phyloP scores from a whole-genome alignment of 2,329 filamentous ascomycete species.

The Blastomyces gilchristii region DNA sequence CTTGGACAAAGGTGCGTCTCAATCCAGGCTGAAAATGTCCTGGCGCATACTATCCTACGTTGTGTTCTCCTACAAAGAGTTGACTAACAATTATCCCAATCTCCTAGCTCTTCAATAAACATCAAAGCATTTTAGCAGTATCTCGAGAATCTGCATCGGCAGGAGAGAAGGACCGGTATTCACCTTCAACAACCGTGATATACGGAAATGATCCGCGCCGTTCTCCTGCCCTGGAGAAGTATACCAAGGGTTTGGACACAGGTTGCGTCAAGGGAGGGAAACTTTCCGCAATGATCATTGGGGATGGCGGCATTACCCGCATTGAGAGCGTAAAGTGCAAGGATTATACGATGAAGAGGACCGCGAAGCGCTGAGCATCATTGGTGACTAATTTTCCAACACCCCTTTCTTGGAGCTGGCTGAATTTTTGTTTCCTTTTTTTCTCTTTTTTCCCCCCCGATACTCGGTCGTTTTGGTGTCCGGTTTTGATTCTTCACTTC shows the following conservation, averaged over 20 bases:
- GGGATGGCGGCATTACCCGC: slow-evolving; percentile 40
- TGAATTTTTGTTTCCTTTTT: background rate
- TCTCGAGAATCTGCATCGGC: slow-evolving; percentile 14
- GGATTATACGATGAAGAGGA: slow-evolving; percentile 10
- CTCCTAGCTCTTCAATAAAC: slow-evolving; percentile 42
- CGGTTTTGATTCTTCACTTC: too few species aligned
- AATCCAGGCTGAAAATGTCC: background rate
- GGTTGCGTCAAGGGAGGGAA: slow-evolving; percentile 66
- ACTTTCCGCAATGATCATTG: slow-evolving; percentile 67
- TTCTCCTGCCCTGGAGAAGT: slow-evolving; percentile 57
- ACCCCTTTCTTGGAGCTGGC: background rate
- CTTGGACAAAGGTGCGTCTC: slow-evolving; percentile 51
- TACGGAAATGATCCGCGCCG: slow-evolving; percentile 77
- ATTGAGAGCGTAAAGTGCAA: slow-evolving; percentile 37
- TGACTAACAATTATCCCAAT: background rate
- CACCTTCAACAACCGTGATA: slow-evolving; percentile 54
- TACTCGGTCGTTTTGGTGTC: too few species aligned
- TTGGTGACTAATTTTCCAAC: background rate
- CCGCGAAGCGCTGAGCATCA: background rate
- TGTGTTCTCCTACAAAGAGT: background rate
- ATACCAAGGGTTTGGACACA: slow-evolving; percentile 76
- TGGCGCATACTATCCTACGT: background rate
- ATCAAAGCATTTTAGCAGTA: slow-evolving; percentile 23
- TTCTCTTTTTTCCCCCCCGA: background rate
- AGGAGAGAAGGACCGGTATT: slow-evolving; percentile 12